These are phyloP conservation scores for Thalassiosira sp. DNA, from an alignment of 352 stramenopile species.

Conservation along the genomic window DNA sequence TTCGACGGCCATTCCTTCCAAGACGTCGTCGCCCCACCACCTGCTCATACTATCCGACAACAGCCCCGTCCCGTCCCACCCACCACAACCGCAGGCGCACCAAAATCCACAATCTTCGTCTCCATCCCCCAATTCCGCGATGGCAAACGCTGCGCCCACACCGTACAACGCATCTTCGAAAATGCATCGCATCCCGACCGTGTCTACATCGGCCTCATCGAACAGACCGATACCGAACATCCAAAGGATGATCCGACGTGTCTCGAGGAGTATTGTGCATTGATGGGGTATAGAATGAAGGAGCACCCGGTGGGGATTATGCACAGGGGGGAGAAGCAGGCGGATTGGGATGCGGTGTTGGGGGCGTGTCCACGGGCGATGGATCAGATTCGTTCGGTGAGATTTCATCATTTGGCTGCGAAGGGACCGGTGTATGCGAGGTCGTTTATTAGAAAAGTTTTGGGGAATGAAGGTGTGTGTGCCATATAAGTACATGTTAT, in stretches of 20 bases:
- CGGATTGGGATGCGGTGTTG: constrained; percentile 33
- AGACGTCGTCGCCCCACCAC: constrained; percentile 18
- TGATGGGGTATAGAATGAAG: constrained; percentile 36
- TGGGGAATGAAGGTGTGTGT: constrained; percentile 79
- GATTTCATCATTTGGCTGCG: constrained; percentile 65
- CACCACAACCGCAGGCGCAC: not conserved
- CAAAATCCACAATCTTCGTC: constrained; percentile 68
- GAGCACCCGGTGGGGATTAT: constrained; percentile 16
- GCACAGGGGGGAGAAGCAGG: constrained; percentile 41
- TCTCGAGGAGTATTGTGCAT: constrained; percentile 71
- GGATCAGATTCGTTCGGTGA: constrained; percentile 70
- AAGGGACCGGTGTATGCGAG: constrained; percentile 80
- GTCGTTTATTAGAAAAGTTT: constrained; percentile 70
- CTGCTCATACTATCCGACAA: constrained; percentile 1
- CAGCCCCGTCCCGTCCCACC: constrained; percentile 4
- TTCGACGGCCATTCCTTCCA: constrained; percentile 56
- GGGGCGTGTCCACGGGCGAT: constrained; percentile 64
- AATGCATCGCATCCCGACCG: constrained; percentile 68
- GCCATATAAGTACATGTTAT: not conserved
- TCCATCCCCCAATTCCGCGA: constrained; percentile 77
- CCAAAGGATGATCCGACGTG: constrained; percentile 58
- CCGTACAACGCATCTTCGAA: constrained; percentile 69
- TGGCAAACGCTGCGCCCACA: constrained; percentile 69
- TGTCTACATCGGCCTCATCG: constrained; percentile 70
- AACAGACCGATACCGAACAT: constrained; percentile 65